A percentile compares a stretch with the other conserved stretches of the same genome.
These are phyloP conservation scores for Nannochloropsis oceanica DNA, from an alignment of 108 stramenopile species.

Conservation along the genomic window DNA sequence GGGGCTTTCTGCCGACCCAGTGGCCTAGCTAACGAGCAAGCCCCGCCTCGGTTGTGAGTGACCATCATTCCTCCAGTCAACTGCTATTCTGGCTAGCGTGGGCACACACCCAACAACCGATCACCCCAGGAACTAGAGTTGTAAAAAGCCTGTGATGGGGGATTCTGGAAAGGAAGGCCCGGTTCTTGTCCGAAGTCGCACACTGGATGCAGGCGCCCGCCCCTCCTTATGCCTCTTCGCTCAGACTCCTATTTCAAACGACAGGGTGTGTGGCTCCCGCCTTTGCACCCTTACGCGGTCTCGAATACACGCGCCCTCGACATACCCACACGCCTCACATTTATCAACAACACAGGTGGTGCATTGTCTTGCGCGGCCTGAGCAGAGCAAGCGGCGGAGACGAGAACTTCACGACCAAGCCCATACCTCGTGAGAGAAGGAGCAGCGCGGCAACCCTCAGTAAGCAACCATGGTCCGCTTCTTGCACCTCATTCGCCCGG, in stretches of 20 bases:
- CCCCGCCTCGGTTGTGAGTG: too few species aligned
- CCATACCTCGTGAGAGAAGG: neutral
- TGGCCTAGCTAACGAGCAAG: too few species aligned
- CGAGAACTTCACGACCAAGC: neutral
- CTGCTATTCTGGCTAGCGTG: too few species aligned
- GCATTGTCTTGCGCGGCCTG: neutral
- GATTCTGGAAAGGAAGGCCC: too few species aligned
- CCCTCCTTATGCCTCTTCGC: too few species aligned
- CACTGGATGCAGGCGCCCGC: too few species aligned
- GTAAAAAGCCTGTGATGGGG: too few species aligned
- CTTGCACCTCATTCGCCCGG: constrained; percentile 90
- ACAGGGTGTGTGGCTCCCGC: neutral
- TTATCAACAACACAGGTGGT: neutral
- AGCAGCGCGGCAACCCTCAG: neutral
- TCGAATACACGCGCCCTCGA: neutral
- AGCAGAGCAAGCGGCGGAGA: neutral
- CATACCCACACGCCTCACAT: neutral
- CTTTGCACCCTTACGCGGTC: neutral
- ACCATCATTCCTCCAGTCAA: too few species aligned
- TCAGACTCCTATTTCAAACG: neutral
- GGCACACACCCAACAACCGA: too few species aligned
- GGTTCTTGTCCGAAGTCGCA: too few species aligned
- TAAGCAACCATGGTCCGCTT: constrained; percentile 37
- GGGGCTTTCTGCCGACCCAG: too few species aligned
- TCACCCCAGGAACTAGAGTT: too few species aligned